Evolutionary conservation across 2,329 filamentous ascomycete species (phyloP).

Genomic region (Pleomassaria siparia): DNA sequence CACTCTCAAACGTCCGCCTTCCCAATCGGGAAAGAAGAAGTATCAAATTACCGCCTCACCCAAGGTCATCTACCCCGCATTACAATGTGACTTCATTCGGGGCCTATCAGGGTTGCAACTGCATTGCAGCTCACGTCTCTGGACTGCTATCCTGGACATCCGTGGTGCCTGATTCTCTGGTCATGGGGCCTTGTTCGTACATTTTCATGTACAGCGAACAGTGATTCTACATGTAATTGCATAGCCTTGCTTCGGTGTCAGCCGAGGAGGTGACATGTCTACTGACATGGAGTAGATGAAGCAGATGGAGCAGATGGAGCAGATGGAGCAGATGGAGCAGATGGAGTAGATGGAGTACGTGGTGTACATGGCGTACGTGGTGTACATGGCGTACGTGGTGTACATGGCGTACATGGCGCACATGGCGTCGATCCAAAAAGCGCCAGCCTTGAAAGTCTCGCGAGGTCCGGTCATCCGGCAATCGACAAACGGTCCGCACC

Average conservation of each 20-base stretch:
- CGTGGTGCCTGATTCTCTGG: constrained; percentile 7
- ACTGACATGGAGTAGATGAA: neutral
- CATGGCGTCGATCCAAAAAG: neutral
- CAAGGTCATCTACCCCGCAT: constrained; percentile 5
- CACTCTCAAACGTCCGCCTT: constrained; percentile 10
- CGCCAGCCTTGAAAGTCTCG: constrained; percentile 1
- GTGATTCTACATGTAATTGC: neutral
- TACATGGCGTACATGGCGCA: neutral
- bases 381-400: too few relatives aligned
- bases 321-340: too few relatives aligned
- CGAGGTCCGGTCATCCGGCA: constrained; percentile 3
- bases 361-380: too few relatives aligned
- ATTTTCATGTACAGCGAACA: constrained; percentile 5
- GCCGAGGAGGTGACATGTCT: constrained; percentile 1
- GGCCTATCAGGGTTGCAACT: constrained; percentile 12
- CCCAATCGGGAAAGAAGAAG: constrained; percentile 12
- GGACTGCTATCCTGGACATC: constrained; percentile 9
- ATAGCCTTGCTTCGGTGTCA: constrained; percentile 2
- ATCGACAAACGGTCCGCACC: constrained; percentile 9
- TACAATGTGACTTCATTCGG: constrained; percentile 8
- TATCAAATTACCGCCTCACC: constrained; percentile 13
- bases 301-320: too few relatives aligned
- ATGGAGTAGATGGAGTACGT: too few relatives aligned
- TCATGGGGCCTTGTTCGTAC: neutral
- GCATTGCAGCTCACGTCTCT: constrained; percentile 10